Percentiles rank a stretch among this genome's conserved stretches.
phyloP scores from a whole-genome alignment of 148 eudicot species.

The Salicornia ramosissima region DNA sequence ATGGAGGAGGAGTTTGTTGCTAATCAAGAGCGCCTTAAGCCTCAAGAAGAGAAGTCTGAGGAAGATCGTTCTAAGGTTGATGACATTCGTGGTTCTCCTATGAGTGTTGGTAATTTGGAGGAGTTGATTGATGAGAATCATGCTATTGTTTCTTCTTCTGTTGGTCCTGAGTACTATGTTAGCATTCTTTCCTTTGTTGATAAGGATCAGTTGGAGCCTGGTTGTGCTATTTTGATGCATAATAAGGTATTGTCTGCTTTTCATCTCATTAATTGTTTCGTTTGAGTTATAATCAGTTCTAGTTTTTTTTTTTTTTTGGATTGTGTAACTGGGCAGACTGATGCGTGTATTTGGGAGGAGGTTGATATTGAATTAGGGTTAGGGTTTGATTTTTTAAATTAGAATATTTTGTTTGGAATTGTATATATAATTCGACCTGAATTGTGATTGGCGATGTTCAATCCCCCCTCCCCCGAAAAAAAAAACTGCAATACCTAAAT shows the following conservation, averaged over 20 bases:
- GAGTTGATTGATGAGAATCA: constrained; percentile 99
- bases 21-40: constrained; percentile 84
- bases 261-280: not conserved
- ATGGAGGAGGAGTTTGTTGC: constrained; percentile 98
- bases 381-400: not conserved
- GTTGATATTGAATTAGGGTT: not conserved
- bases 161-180: constrained; percentile 96
- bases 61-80: constrained; percentile 91
- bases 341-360: not conserved
- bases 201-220: constrained; percentile 97
- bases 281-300: constrained; percentile 6
- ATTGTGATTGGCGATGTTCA: too few relatives aligned
- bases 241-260: constrained; percentile 53
- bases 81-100: constrained; percentile 85
- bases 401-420: not conserved
- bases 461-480: too few relatives aligned
- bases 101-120: constrained; percentile 93
- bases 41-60: constrained; percentile 93
- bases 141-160: constrained; percentile 84
- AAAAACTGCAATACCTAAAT: too few relatives aligned
- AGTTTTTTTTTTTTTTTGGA: too few relatives aligned
- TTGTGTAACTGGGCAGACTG: not conserved
- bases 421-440: too few relatives aligned
- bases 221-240: constrained; percentile 91
- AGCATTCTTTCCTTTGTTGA: constrained; percentile 80